A percentile compares a stretch with the other conserved stretches of the same genome.
Conservation (phyloP, 2,329 filamentous ascomycete species). For the Neopestalotiopsis clavispora region DNA sequence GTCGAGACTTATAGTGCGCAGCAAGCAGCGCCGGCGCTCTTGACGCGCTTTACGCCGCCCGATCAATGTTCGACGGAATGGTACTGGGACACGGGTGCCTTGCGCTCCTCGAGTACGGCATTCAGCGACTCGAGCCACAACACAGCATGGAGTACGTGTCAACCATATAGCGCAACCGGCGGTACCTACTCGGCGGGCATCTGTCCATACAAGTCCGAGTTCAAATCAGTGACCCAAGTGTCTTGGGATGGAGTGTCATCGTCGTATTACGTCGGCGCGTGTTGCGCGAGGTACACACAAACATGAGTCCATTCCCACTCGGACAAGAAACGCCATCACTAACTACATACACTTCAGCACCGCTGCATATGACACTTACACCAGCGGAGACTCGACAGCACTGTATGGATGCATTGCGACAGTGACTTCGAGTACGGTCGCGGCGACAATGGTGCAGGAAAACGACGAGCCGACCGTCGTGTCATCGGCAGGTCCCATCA, state of each 20-base stretch:
- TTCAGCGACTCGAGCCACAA: slow-evolving; percentile 18
- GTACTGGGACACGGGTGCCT: slow-evolving; percentile 16
- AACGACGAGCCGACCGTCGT: slow-evolving; percentile 7
- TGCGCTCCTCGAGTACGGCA: slow-evolving; percentile 4
- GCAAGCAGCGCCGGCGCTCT: slow-evolving; percentile 15
- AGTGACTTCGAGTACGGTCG: slow-evolving; percentile 2
- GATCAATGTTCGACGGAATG: slow-evolving; percentile 17
- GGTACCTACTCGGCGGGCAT: slow-evolving; percentile 19
- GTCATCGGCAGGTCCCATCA: slow-evolving; percentile 4
- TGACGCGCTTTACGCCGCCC: slow-evolving; percentile 17
- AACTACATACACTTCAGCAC: not conserved
- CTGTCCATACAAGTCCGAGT: slow-evolving; percentile 15
- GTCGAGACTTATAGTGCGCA: slow-evolving; percentile 10
- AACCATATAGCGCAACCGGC: slow-evolving; percentile 14
- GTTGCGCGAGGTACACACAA: slow-evolving; percentile 15
- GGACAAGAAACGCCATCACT: not conserved
- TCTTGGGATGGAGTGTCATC: slow-evolving; percentile 9
- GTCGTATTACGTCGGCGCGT: slow-evolving; percentile 16
- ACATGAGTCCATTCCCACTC: not conserved
- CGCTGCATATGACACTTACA: slow-evolving; percentile 3
- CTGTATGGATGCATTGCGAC: slow-evolving; percentile 8
- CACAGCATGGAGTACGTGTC: slow-evolving; percentile 17
- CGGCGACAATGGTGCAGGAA: slow-evolving; percentile 8
- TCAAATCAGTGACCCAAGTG: slow-evolving; percentile 18
- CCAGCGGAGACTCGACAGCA: not conserved